phyloP scores from a whole-genome alignment of 768 basidiomycete genomes.

The Lentinula sp. region DNA sequence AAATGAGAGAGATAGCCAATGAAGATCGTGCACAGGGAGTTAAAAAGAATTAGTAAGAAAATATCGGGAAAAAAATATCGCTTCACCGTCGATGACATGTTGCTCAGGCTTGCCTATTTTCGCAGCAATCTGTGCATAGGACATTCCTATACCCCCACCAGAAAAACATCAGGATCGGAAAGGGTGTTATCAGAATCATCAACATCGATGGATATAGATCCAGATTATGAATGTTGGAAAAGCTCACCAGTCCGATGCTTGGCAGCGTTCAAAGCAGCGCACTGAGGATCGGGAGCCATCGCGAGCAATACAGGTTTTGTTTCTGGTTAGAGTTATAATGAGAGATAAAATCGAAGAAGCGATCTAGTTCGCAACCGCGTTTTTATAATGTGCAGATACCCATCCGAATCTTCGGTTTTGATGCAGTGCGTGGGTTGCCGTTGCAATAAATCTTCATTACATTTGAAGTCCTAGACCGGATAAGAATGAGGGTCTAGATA shows the following conservation, averaged over 20 bases:
- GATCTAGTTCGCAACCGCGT: not conserved
- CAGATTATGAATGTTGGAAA: not conserved
- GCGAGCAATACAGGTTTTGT: constrained; percentile 1
- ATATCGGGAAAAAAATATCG: not conserved
- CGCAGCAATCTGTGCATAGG: constrained; percentile 42
- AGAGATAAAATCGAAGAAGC: no score
- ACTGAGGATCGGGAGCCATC: constrained; percentile 51
- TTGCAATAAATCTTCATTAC: not conserved
- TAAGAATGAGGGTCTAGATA: no score
- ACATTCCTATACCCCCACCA: constrained; percentile 29
- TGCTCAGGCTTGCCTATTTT: constrained; percentile 34
- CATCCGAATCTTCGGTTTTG: not conserved
- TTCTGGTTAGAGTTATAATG: not conserved
- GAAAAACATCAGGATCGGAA: not conserved
- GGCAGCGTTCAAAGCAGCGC: constrained; percentile 51
- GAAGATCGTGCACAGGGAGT: not conserved
- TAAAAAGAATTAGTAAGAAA: not conserved
- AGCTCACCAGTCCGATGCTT: constrained; percentile 41
- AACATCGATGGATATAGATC: not conserved
- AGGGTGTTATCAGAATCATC: not conserved
- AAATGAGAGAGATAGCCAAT: not conserved
- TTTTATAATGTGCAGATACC: not conserved
- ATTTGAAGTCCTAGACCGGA: not conserved
- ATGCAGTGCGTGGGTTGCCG: not conserved
- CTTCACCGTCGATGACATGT: constrained; percentile 50